phyloP scores from a whole-genome alignment of 441 rosid species.

The Geranium incanum region DNA sequence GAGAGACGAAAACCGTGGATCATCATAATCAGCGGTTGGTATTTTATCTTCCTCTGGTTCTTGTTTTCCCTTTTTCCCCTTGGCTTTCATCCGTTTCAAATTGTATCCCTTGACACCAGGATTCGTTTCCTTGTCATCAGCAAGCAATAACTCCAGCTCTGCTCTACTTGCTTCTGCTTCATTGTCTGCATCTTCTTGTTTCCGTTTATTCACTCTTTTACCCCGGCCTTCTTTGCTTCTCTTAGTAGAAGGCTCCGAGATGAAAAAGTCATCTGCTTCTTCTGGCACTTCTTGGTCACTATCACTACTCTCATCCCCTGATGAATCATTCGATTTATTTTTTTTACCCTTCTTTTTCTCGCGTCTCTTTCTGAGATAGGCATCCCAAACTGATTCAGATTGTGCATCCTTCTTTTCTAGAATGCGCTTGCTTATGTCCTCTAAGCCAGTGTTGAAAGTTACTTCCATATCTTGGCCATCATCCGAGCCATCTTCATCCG shows the following conservation, averaged over 20 bases:
- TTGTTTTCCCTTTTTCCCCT: constrained; percentile 50
- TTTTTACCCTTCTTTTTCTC: constrained; percentile 71
- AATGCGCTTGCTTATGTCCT: constrained; percentile 70
- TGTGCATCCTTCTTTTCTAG: constrained; percentile 62
- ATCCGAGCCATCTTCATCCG: constrained; percentile 55
- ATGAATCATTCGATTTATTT: constrained; percentile 42
- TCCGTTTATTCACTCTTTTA: constrained; percentile 25
- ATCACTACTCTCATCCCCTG: constrained; percentile 47
- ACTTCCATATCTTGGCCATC: constrained; percentile 79
- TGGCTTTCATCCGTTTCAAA: constrained; percentile 44
- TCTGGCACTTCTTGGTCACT: constrained; percentile 35
- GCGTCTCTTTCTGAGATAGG: constrained; percentile 41
- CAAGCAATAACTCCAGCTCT: constrained; percentile 74
- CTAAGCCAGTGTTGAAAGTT: constrained; percentile 82
- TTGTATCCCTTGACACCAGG: constrained; percentile 67
- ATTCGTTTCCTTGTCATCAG: constrained; percentile 59
- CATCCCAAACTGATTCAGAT: constrained; percentile 75
- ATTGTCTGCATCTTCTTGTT: constrained; percentile 24
- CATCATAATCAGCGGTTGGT: constrained; percentile 48
- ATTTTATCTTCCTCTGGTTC: constrained; percentile 51
- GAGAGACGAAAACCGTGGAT: constrained; percentile 60
- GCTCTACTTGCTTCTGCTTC: constrained; percentile 59
- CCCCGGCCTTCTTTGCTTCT: constrained; percentile 26
- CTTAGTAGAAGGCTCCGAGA: constrained; percentile 46
- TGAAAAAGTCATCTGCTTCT: constrained; percentile 61